phyloP scores from a whole-genome alignment of 306 rosid species.

The Trifolium pratense region DNA sequence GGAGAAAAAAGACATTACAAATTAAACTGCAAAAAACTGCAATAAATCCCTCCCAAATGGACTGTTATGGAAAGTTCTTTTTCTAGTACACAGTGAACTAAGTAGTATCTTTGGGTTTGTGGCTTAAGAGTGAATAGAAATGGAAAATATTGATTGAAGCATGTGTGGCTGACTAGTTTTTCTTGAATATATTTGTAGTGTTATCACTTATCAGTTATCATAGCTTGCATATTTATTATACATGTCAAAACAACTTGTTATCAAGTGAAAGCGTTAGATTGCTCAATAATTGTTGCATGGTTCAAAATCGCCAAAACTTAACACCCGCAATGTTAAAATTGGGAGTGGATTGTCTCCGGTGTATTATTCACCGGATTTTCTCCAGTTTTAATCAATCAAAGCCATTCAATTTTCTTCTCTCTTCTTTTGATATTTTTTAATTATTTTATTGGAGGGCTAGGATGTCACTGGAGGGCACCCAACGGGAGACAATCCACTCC shows the following conservation, averaged over 20 bases:
- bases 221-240: constrained; percentile 16
- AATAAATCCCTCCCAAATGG: not conserved
- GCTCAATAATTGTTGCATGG: not conserved
- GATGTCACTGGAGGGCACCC: too few species aligned
- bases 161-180: not conserved
- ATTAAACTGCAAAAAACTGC: not conserved
- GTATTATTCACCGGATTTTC: too few species aligned
- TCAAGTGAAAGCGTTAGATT: not conserved
- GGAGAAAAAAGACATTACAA: not conserved
- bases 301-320: constrained; percentile 14
- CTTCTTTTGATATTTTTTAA: too few species aligned
- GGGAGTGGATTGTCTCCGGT: too few species aligned
- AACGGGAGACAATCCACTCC: too few species aligned
- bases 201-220: not conserved
- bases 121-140: not conserved
- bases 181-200: constrained; percentile 16
- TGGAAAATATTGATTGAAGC: not conserved
- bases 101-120: not conserved
- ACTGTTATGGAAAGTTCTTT: not conserved
- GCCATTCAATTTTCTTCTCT: too few species aligned
- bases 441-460: too few species aligned
- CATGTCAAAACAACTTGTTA: not conserved
- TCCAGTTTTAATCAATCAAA: too few species aligned
- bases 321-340: not conserved
- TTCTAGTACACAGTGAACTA: not conserved